These are phyloP conservation scores for Mycena vulgaris DNA, from an alignment of 768 basidiomycete genomes.

Conservation along the genomic window DNA sequence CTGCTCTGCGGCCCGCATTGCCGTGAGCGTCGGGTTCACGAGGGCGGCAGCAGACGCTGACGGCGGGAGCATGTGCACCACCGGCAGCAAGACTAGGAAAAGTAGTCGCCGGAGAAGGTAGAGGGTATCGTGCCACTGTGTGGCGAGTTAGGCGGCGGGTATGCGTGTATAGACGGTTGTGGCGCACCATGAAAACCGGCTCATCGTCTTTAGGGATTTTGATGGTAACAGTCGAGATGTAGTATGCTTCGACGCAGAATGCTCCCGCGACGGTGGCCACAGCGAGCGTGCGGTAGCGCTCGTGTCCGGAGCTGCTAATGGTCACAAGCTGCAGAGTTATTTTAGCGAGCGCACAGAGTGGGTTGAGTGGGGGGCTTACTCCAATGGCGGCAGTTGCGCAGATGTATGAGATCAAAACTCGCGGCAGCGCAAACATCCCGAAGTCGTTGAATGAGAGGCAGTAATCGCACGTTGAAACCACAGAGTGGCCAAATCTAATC, in stretches of 20 bases:
- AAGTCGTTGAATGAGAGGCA: constrained; percentile 76
- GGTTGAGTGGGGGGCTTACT: constrained; percentile 42
- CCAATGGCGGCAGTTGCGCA: constrained; percentile 70
- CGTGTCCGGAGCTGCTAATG: constrained; percentile 54
- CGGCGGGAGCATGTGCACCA: constrained; percentile 61
- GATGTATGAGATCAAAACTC: constrained; percentile 71
- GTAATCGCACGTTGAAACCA: constrained; percentile 74
- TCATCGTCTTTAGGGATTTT: constrained; percentile 59
- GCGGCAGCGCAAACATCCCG: constrained; percentile 69
- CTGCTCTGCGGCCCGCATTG: constrained; percentile 45
- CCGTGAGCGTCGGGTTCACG: constrained; percentile 45
- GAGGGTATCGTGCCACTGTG: constrained; percentile 78
- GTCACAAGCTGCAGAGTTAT: constrained; percentile 53
- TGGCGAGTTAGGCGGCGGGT: constrained; percentile 4
- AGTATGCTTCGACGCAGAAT: constrained; percentile 64
- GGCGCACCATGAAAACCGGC: constrained; percentile 56
- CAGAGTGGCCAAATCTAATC: constrained; percentile 77
- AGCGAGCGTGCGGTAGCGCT: constrained; percentile 64
- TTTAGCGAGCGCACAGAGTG: constrained; percentile 5
- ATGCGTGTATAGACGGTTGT: not conserved
- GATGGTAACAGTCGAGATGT: constrained; percentile 63
- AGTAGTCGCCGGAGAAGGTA: constrained; percentile 68
- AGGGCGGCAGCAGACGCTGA: constrained; percentile 51
- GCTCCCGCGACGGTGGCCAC: constrained; percentile 57
- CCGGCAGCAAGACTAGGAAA: constrained; percentile 71